phyloP scores from a whole-genome alignment of 2,329 filamentous ascomycete species.

The Chrysosporium queenslandicum region DNA sequence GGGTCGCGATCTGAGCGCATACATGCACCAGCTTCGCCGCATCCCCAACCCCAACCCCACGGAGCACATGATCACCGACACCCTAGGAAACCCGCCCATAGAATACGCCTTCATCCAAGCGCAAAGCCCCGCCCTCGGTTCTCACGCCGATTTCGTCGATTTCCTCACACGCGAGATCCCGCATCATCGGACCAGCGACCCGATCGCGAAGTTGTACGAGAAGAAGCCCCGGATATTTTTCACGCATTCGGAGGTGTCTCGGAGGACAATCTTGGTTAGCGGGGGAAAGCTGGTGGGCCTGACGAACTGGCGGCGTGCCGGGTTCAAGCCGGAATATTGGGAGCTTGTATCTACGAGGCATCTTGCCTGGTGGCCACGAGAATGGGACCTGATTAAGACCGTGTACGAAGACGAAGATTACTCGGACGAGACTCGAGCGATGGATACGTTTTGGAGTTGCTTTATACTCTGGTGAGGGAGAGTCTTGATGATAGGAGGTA shows the following conservation, averaged over 20 bases:
- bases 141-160: neutral
- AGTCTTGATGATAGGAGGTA: no score
- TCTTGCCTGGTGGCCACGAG: neutral
- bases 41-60: neutral
- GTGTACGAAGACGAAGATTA: neutral
- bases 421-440: neutral
- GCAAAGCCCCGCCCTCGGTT: neutral
- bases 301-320: slow-evolving; percentile 13
- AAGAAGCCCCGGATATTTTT: neutral
- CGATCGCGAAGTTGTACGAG: neutral
- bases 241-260: slow-evolving; percentile 5
- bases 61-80: neutral
- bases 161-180: neutral
- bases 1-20: neutral
- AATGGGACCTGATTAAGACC: neutral
- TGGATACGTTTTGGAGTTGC: neutral
- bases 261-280: neutral
- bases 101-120: neutral
- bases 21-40: neutral
- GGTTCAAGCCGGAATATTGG: slow-evolving; percentile 14
- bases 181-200: neutral
- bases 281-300: slow-evolving; percentile 9
- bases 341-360: slow-evolving; percentile 6
- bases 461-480: neutral
- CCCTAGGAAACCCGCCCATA: neutral